Conservation (phyloP, 2,329 filamentous ascomycete species). For the Didymella glomerata region DNA sequence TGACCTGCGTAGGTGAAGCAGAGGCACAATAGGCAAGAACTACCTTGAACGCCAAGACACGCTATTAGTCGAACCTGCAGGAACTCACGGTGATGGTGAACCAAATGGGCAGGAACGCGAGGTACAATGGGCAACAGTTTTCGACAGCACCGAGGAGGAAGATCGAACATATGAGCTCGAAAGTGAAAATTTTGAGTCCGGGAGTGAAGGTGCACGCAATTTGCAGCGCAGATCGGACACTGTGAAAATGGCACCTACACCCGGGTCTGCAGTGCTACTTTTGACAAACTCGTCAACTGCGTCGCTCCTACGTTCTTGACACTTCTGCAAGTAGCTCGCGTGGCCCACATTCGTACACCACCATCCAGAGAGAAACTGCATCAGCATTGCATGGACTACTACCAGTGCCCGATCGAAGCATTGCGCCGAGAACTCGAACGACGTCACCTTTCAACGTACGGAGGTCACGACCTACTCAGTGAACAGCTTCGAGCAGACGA, state of each 20-base stretch:
- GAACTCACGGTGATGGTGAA: background rate
- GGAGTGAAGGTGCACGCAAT: background rate
- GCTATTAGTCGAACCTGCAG: background rate
- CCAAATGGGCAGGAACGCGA: background rate
- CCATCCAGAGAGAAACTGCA: background rate
- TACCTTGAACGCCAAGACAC: background rate
- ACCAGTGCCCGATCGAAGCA: constrained; percentile 28
- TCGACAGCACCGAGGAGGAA: background rate
- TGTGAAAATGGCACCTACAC: background rate
- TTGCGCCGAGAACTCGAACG: constrained; percentile 31
- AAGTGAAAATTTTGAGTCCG: background rate
- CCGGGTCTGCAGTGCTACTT: background rate
- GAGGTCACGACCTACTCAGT: constrained; percentile 30
- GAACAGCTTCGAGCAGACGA: constrained; percentile 35
- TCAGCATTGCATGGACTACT: constrained; percentile 35
- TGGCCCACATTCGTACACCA: background rate
- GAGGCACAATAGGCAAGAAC: background rate
- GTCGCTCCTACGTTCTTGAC: background rate
- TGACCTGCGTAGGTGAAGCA: background rate
- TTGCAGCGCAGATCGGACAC: background rate
- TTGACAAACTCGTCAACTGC: background rate
- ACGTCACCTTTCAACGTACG: constrained; percentile 22
- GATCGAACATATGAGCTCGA: background rate
- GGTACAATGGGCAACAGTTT: background rate
- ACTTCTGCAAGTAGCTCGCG: background rate